Conservation (phyloP, 768 basidiomycete species). For the Serendipita sp. region DNA sequence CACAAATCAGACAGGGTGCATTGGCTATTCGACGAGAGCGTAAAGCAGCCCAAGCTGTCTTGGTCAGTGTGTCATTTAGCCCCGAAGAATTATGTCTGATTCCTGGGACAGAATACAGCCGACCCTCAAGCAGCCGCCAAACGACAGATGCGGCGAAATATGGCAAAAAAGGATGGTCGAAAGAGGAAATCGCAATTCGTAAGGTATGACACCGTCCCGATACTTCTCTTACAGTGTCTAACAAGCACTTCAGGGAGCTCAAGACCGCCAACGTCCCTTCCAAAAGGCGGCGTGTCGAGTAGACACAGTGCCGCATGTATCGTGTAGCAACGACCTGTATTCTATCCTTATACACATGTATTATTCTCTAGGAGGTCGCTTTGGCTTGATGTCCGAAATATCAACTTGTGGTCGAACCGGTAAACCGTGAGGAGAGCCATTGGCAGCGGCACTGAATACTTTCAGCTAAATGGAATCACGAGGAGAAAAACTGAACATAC, state of each 20-base stretch:
- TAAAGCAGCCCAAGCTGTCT: slow-evolving; percentile 37
- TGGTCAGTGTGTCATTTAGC: slow-evolving; percentile 20
- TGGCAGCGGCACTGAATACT: neutral
- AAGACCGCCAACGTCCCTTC: neutral
- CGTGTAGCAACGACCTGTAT: neutral
- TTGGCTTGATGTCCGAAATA: slow-evolving; percentile 2
- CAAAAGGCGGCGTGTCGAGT: neutral
- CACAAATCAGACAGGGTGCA: slow-evolving; percentile 56
- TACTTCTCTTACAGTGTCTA: neutral
- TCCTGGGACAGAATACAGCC: slow-evolving; percentile 34
- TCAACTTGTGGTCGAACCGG: neutral
- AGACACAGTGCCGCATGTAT: neutral
- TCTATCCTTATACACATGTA: neutral
- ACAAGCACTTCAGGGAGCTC: neutral
- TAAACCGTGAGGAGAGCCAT: neutral
- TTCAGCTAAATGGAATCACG: neutral
- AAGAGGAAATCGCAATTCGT: slow-evolving; percentile 43
- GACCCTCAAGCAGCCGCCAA: slow-evolving; percentile 65
- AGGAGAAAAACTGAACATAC: neutral
- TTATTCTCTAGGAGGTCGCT: neutral
- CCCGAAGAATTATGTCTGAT: neutral
- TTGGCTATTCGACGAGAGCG: slow-evolving; percentile 54
- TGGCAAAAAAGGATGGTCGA: slow-evolving; percentile 66
- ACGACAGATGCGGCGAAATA: slow-evolving; percentile 53
- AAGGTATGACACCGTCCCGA: neutral